Conservation (phyloP, 2,329 filamentous ascomycete genomes). For the Xylaria sp. region DNA sequence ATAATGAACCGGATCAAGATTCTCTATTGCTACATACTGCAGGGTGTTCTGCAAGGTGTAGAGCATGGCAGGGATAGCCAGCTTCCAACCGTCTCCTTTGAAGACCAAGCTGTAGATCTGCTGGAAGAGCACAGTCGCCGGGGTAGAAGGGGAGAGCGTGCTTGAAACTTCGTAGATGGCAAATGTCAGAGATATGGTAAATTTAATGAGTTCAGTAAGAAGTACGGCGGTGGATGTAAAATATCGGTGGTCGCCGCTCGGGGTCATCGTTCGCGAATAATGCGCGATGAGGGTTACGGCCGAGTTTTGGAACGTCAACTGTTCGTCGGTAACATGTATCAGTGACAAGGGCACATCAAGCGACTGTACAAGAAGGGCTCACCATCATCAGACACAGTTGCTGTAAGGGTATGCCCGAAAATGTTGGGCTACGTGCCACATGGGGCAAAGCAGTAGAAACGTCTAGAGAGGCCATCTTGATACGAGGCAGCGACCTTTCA, state of each 20-base stretch:
- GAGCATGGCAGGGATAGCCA: constrained; percentile 79
- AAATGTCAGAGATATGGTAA: constrained; percentile 78
- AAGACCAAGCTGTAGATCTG: constrained; percentile 79
- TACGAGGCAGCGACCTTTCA: too few species aligned
- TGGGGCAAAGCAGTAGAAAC: constrained; percentile 33
- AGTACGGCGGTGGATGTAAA: constrained; percentile 92
- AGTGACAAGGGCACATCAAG: neutral
- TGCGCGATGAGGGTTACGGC: constrained; percentile 81
- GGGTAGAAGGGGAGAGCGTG: constrained; percentile 70
- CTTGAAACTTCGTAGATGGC: constrained; percentile 82
- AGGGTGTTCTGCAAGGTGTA: constrained; percentile 93
- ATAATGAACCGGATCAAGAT: constrained; percentile 87
- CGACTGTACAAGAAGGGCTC: constrained; percentile 14
- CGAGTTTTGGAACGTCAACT: constrained; percentile 79
- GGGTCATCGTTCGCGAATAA: constrained; percentile 92
- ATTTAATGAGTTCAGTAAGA: constrained; percentile 86
- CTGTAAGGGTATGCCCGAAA: constrained; percentile 62
- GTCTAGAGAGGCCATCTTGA: constrained; percentile 15
- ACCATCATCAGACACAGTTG: constrained; percentile 62
- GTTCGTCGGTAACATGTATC: constrained; percentile 16
- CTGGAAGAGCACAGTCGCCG: constrained; percentile 72
- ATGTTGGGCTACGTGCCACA: constrained; percentile 38
- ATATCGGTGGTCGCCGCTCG: constrained; percentile 76
- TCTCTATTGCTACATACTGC: constrained; percentile 86
- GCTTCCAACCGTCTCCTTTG: constrained; percentile 87